phyloP scores from a whole-genome alignment of 1,139 yeast genomes.

The Suhomyces bolitotheri region DNA sequence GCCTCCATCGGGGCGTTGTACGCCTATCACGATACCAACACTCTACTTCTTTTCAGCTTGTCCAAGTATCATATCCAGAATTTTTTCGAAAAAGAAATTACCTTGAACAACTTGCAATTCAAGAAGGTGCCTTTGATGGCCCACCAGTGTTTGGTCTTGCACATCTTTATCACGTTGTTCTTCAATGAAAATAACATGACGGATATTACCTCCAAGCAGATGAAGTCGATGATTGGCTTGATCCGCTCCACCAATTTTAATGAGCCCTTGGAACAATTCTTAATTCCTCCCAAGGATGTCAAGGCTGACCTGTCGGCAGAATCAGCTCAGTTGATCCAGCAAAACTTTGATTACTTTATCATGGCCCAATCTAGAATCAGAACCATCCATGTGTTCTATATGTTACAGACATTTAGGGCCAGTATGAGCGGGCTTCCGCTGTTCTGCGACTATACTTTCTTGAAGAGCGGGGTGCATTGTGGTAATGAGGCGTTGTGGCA shows the following conservation, averaged over 20 bases:
- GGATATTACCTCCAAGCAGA: conserved; percentile 72
- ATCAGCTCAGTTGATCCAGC: conserved; percentile 27
- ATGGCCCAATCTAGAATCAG: conserved; percentile 82
- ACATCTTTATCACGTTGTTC: conserved; percentile 80
- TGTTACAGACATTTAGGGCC: conserved; percentile 69
- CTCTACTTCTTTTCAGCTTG: conserved; percentile 73
- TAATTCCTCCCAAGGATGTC: conserved; percentile 53
- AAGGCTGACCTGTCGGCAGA: conserved; percentile 8
- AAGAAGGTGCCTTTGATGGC: conserved; percentile 80
- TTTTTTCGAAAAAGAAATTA: conserved; percentile 61
- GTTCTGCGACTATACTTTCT: conserved; percentile 55
- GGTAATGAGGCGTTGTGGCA: conserved; percentile 69
- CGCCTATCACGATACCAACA: conserved; percentile 76
- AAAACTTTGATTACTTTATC: conserved; percentile 73
- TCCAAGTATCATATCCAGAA: conserved; percentile 77
- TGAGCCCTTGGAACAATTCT: conserved; percentile 62
- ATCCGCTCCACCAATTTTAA: conserved; percentile 77
- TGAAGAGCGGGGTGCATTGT: conserved; percentile 77
- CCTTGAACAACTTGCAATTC: conserved; percentile 48
- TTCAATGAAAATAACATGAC: conserved; percentile 74
- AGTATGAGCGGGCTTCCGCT: conserved; percentile 64
- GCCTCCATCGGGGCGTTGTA: conserved; percentile 89
- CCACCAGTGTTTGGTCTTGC: conserved; percentile 80
- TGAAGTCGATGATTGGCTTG: conserved; percentile 74
- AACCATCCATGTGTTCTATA: conserved; percentile 76